Conservation (phyloP, 2,329 filamentous ascomycete species). For the Thielaviopsis euricoi region DNA sequence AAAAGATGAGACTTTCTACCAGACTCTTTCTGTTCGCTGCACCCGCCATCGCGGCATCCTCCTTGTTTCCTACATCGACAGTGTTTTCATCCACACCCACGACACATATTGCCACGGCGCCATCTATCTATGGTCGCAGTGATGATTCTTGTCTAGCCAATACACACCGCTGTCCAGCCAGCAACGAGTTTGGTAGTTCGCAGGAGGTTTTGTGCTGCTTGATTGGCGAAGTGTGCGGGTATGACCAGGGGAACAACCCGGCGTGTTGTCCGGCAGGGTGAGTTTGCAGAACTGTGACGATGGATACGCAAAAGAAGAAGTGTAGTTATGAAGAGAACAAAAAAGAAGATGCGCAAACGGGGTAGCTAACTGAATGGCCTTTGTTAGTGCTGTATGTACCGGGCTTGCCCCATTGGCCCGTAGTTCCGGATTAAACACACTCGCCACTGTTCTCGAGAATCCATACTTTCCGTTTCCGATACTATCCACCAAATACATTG, state of each 20-base stretch:
- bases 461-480: constrained; percentile 44
- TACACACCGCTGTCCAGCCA: not conserved
- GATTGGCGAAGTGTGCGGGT: constrained; percentile 31
- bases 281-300: constrained; percentile 16
- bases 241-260: constrained; percentile 31
- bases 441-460: constrained; percentile 38
- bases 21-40: not conserved
- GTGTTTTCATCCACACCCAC: not conserved
- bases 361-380: too few species aligned
- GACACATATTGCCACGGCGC: not conserved
- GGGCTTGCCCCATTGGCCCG: constrained; percentile 31
- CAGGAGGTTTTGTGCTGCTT: constrained; percentile 29
- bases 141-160: not conserved
- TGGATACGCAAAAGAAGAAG: not conserved
- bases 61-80: not conserved
- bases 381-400: constrained; percentile 30
- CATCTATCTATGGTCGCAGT: not conserved
- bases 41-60: not conserved
- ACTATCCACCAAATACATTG: constrained; percentile 33
- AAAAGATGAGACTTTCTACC: not conserved
- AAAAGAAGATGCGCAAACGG: too few species aligned
- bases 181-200: constrained; percentile 30
- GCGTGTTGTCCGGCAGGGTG: constrained; percentile 39
- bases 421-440: constrained; percentile 21
- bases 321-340: too few species aligned